Evolutionary conservation across 352 stramenopile genomes (phyloP), one percentile per base, ranked within the genome.

Genomic region (Globisporangium radiosum): DNA sequence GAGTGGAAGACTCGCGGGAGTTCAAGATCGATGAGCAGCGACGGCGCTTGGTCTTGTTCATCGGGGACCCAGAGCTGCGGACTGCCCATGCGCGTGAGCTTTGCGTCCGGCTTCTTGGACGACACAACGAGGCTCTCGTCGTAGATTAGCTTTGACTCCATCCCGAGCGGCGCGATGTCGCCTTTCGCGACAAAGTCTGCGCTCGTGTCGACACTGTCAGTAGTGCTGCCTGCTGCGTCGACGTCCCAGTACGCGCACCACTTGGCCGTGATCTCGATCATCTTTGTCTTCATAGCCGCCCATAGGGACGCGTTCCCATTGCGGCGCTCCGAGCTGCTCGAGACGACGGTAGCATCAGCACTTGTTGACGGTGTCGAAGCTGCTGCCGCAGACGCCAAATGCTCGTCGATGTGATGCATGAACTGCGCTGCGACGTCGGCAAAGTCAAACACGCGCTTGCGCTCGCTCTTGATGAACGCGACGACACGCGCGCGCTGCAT

Each of bases 11-110:
- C 79, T 6, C 79, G 72, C 9, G 83, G 79, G 19, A 88, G 68
- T 55, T 89, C 81, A 3, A 94, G 71, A 57, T 94, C 85, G 7
- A 94, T 67, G 8, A 86, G 68, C 2, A 90, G 40, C 2, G 81
- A 87, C 5, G 83, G 78, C 9, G 74, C 50, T 3, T 64, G 45
- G 47, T 93, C 85, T 25, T 78, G 62, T 8, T 73, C 59, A 6
- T 89, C 71, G 17, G 78, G 70, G 8, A 80, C 51, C 85, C 83
- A 92, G 52, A 72, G 85, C 44, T 87, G 71, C 9, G 59, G 7
- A 37, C 65, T 75, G 57, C 90, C 86, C 54, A 94, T 64, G 1
- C 81, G 74, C 1, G 73, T 69, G 17, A 68, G 60, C 54, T 89
- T 90, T 3, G 80, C 78, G 19, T 94, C 84, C 15, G 63, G 43